phyloP scores from a whole-genome alignment of 2,329 filamentous ascomycete species.

The Penicillium sp. region DNA sequence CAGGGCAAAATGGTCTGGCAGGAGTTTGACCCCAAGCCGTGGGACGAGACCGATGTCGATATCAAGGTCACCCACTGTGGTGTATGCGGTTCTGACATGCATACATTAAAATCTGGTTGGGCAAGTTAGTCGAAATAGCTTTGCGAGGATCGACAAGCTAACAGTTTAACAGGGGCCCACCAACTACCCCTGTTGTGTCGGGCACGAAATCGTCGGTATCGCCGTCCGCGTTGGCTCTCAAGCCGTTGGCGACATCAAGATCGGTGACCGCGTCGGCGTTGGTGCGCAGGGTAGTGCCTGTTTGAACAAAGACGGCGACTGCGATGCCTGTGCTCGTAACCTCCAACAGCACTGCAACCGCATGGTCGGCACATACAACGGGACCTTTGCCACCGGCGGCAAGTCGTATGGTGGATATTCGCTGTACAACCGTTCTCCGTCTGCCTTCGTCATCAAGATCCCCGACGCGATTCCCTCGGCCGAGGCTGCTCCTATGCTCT shows the following conservation, averaged over 20 bases:
- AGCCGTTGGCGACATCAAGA: conserved; percentile 31
- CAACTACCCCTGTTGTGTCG: conserved; percentile 52
- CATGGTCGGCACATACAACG: conserved; percentile 32
- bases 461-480: conserved; percentile 49
- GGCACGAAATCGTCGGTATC: conserved; percentile 64
- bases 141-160: not conserved
- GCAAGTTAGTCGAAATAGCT: conserved; percentile 19
- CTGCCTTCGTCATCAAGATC: conserved; percentile 60
- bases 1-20: conserved; percentile 56
- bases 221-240: conserved; percentile 56
- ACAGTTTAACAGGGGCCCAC: conserved; percentile 27
- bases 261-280: conserved; percentile 49
- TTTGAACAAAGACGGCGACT: conserved; percentile 42
- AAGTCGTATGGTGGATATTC: conserved; percentile 68
- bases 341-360: conserved; percentile 34
- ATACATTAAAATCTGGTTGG: conserved; percentile 54
- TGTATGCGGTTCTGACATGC: conserved; percentile 62
- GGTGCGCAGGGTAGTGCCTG: conserved; percentile 61
- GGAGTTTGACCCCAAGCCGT: conserved; percentile 61
- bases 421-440: conserved; percentile 53
- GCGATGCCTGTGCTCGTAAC: conserved; percentile 51
- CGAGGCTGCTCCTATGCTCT: conserved; percentile 67
- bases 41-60: conserved; percentile 64
- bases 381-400: conserved; percentile 48
- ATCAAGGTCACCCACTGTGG: conserved; percentile 64